phyloP scores from a whole-genome alignment of 805 yeast species.

The Kodamaea hsintzibuensis region DNA sequence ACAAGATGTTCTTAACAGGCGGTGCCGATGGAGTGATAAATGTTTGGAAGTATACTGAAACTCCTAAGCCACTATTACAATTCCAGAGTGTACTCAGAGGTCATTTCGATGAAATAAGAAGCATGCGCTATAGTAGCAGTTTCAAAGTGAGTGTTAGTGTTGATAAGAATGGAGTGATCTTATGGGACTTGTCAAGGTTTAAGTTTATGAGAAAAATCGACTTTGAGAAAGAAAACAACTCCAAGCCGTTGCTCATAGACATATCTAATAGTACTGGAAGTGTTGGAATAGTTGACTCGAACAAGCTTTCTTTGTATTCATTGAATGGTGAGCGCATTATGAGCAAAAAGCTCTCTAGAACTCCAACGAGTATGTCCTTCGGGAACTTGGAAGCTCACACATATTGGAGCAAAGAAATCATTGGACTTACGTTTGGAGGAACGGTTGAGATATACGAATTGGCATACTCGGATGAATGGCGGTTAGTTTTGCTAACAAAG shows the following conservation, averaged over 20 bases:
- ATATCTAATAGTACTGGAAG: slow-evolving; percentile 39
- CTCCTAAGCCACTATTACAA: slow-evolving; percentile 28
- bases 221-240: slow-evolving; percentile 14
- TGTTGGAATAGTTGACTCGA: slow-evolving; percentile 39
- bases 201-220: slow-evolving; percentile 46
- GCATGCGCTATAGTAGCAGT: slow-evolving; percentile 50
- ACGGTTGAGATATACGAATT: slow-evolving; percentile 25
- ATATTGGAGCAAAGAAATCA: slow-evolving; percentile 39
- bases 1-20: slow-evolving; percentile 48
- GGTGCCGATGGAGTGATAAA: slow-evolving; percentile 61
- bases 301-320: slow-evolving; percentile 41
- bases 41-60: slow-evolving; percentile 50
- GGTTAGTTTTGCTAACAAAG: background rate
- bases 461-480: slow-evolving; percentile 14
- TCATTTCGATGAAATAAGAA: slow-evolving; percentile 49
- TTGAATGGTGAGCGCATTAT: slow-evolving; percentile 53
- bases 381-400: slow-evolving; percentile 21
- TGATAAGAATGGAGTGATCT: slow-evolving; percentile 55
- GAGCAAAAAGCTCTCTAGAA: slow-evolving; percentile 18
- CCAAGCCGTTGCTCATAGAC: background rate
- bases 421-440: slow-evolving; percentile 29
- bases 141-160: slow-evolving; percentile 56
- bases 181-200: slow-evolving; percentile 66
- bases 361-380: slow-evolving; percentile 23
- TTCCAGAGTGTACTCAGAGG: slow-evolving; percentile 54